Evolutionary conservation across 768 basidiomycete genomes (phyloP), one percentile per base, ranked within the genome.

Genomic region (Chalciporus pseudorubinellus): DNA sequence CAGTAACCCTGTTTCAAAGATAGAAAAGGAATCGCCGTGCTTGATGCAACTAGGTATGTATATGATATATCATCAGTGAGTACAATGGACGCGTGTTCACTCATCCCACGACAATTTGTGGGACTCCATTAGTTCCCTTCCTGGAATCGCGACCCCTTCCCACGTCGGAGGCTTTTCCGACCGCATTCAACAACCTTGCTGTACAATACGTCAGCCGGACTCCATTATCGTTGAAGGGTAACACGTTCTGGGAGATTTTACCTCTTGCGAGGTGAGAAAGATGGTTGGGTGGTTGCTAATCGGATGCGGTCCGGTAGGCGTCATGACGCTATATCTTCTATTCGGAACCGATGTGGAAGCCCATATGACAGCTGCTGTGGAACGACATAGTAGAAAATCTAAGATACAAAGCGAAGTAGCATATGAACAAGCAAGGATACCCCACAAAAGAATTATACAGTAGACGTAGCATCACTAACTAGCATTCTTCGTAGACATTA

Each of bases 121-220:
- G 40, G 57, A 51, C 49, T 39, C 41, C 56, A n/a, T n/a, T n/a
- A 87, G 84, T 72, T 10, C 79, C 80, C 31, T 63, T 74, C 51
- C 62, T 87, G 42, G 69, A 73, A 39, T 75, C 69, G 58, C 68
- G 63, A 10, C 68, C 77, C 13, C 71, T 89, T 44, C 84, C 83
- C 55, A 55, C 67, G 33, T 79, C 77, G n/a, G 52, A 55, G 20
- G 52, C 67, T 6, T 82, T 76, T 70, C 77, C 83, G 18, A 77
- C 79, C 18, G 85, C 86, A 16, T 89, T 89, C 73, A 87, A 82
- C 61, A 85, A 78, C 64, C 79, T 77, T 28, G 74, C 84, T 13
- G 70, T 84, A 1, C 87, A 88, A 66, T 82, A 71, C 60, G 65
- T 75, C 47, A 60, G 42, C 6, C 40, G 54, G 2, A 51, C 59